Evolutionary conservation across 2,329 filamentous ascomycete species (phyloP), one percentile per base, ranked within the genome.

Genomic region (Exophiala sp.): DNA sequence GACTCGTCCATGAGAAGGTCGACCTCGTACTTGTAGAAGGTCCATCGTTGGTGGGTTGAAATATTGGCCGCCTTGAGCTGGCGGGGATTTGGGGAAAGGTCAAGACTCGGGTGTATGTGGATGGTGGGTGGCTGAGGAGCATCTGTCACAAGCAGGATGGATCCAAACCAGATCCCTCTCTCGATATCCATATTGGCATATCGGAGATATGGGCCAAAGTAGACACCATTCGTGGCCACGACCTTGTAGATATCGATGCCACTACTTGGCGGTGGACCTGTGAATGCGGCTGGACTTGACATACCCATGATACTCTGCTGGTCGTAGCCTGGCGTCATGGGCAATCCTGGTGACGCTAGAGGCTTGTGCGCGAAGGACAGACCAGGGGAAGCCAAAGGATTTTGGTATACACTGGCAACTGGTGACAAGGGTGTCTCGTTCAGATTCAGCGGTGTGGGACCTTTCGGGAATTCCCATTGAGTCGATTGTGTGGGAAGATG

Each of bases 391-490:
- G 75, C 79, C 24, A 91, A 71, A 3, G 87, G 85, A 65, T 90
- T 88, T 55, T 86, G 70, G 63, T 89, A 91, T 0, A 86, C 86
- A 46, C 85, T 89, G 5, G 84, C 83, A 1, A 87, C 86, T 0
- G 92, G 92, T 5, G 92, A 96, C 52, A 96, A 74, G 0, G 92
- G 92, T 12, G 84, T 79, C 11, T 88, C 81, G 55, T 95, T 91
- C 60, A 95, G 82, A 59, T 89, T 88, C 50, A 96, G 78, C 1
- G 92, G 92, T 20, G 90, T 96, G 0, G 91, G 91, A 0, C 92
- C 92, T 72, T 96, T 97, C 24, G 94, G 94, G 63, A 97, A 97
- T 66, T 99, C 94, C 94, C 94, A 99, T 68, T 99, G 94, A 0
- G 94, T 99, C 2, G 91, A 90, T 68, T 97, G 94, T 0, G 89